phyloP scores from a whole-genome alignment of 192 early-diverging fungal genomes.

The Nowakowskiella sp. region DNA sequence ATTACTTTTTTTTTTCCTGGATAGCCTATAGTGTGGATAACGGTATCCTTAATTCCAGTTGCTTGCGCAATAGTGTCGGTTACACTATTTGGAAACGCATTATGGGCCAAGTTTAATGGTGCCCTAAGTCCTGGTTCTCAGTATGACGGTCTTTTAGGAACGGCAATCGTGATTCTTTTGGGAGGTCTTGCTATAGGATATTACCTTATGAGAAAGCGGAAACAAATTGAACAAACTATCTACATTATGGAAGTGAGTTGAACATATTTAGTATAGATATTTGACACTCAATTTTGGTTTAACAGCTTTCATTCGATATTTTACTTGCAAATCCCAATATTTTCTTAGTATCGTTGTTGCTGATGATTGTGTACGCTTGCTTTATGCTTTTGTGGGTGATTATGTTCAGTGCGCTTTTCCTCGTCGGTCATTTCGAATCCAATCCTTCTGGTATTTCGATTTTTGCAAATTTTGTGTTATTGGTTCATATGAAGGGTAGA shows the following conservation, averaged over 20 bases:
- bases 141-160: neutral
- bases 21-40: no score
- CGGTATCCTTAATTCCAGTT: no score
- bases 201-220: conserved; percentile 5
- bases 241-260: conserved; percentile 41
- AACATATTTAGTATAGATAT: neutral
- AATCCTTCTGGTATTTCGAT: conserved; percentile 3
- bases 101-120: no score
- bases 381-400: conserved; percentile 61
- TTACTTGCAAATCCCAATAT: conserved; percentile 62
- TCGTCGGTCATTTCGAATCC: conserved; percentile 35
- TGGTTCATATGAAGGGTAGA: no score
- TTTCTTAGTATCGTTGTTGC: conserved; percentile 49
- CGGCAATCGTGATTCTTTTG: neutral
- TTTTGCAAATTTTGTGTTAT: conserved; percentile 3
- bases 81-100: no score
- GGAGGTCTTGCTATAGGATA: neutral
- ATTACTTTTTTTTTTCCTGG: no score
- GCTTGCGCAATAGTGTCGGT: no score
- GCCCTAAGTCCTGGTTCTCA: neutral
- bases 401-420: conserved; percentile 58
- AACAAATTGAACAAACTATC: conserved; percentile 42
- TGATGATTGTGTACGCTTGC: conserved; percentile 46
- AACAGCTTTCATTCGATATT: conserved; percentile 66
- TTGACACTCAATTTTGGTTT: neutral